Evolutionary conservation across 2,329 filamentous ascomycete genomes (phyloP).

Genomic region (Sporothrix curviconia): DNA sequence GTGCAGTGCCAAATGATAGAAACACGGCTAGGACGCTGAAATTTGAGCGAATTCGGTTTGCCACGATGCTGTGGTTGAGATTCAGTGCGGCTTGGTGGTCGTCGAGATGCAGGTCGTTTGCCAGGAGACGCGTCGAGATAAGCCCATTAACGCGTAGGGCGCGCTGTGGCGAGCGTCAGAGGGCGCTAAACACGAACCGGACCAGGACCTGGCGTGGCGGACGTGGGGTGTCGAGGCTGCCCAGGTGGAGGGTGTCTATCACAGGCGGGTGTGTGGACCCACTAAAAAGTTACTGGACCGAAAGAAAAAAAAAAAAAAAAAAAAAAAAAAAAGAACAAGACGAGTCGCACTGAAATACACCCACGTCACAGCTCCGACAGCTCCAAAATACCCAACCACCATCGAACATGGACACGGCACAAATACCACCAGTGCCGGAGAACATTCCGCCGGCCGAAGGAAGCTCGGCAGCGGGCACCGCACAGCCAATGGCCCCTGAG

Average conservation of each 20-base stretch:
- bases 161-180: neutral
- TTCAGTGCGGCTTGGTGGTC: neutral
- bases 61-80: neutral
- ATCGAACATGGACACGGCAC: conserved; percentile 10
- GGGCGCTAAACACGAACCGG: conserved; percentile 8
- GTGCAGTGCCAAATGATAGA: neutral
- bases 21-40: neutral
- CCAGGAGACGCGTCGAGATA: conserved; percentile 17
- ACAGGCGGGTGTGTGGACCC: no score
- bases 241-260: no score
- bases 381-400: neutral
- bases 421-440: neutral
- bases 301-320: neutral
- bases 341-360: neutral
- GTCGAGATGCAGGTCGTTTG: neutral
- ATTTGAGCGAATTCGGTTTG: neutral
- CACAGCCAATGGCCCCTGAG: neutral
- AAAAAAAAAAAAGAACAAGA: neutral
- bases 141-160: conserved; percentile 17
- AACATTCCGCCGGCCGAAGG: neutral
- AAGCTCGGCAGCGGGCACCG: neutral
- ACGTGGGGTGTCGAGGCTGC: no score
- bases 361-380: neutral
- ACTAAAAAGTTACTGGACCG: neutral
- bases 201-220: no score